Evolutionary conservation across 805 yeast species (phyloP), one percentile per base, ranked within the genome.

Genomic region (Yamadazyma nakazawae): DNA sequence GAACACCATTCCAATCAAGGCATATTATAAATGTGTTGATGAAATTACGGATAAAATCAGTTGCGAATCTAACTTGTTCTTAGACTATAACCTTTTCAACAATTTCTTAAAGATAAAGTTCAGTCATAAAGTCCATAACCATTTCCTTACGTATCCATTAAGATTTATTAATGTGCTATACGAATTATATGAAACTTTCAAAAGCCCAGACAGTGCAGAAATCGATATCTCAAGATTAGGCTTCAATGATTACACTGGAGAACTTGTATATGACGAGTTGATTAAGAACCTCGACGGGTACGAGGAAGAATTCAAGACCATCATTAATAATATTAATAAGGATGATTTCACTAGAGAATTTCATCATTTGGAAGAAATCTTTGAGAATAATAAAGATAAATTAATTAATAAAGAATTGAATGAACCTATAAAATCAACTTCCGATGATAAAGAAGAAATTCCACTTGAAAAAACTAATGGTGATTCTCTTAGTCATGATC

Each of bases 311-410:
- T 44, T 58, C 16, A 59, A 59, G 41, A 45, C 44, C 30, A 53
- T 59, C 28, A 49, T 64, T 28, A 48, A 49, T 17, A 31, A 21
- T 16, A 51, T 62, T 44, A 51, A 47, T 17, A 58, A 57, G 26
- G 63, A 57, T 13, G 67, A 60, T 19, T 67, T 67, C 40, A 48
- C 58, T 8, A 57, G 56, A 21, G 70, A 67, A 31, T 67, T 64
- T 50, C 56, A 60, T 17, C 58, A 63, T 47, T 62, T 61, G 40
- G 59, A 56, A 32, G 50, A 51, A 8, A 40, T 45, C 11, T 37
- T 50, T 31, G 45, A 46, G 16, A 42, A 46, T 17, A 40, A 49
- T 16, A 41, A 45, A 28, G 46, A 42, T 26, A 40, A 43, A 32
- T 46, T 45, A 25, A 19, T 36, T 17, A 36, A 30, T 17, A 45